Evolutionary conservation across 179 eudicot genomes (phyloP).

Genomic region (Carnegiea gigantea): DNA sequence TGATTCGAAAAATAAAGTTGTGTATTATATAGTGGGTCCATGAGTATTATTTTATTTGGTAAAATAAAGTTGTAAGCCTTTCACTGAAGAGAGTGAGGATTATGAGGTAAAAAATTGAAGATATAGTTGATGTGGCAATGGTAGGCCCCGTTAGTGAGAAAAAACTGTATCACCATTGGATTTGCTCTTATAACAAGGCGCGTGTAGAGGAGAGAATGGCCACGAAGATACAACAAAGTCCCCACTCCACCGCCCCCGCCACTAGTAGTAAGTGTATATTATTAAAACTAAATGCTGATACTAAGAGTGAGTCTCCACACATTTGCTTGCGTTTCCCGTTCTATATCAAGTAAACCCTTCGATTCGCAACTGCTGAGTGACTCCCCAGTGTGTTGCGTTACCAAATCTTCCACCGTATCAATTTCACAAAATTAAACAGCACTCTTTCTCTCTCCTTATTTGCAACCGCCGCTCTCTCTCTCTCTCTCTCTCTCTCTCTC

Average conservation of each 20-base stretch:
- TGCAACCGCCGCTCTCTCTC: background rate
- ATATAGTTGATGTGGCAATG: too few species aligned
- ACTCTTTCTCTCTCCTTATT: background rate
- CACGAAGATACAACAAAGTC: background rate
- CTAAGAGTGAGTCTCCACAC: conserved; percentile 15
- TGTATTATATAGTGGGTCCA: too few species aligned
- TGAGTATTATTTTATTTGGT: too few species aligned
- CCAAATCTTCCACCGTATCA: background rate
- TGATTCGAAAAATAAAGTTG: too few species aligned
- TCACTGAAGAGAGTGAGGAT: too few species aligned
- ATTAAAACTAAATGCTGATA: too few species aligned
- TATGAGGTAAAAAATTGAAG: too few species aligned
- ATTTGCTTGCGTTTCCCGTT: conserved; percentile 24
- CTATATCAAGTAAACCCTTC: background rate
- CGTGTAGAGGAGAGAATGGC: conserved; percentile 5
- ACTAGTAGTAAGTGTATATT: background rate
- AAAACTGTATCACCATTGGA: too few species aligned
- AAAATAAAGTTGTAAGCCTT: too few species aligned
- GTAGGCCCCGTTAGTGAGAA: too few species aligned
- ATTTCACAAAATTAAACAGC: background rate
- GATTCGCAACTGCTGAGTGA: conserved; percentile 3
- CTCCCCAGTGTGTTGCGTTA: background rate
- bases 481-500: background rate
- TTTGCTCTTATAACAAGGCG: background rate
- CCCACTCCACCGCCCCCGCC: conserved; percentile 4